Evolutionary conservation across 805 yeast species (phyloP), one percentile per base, ranked within the genome.

Genomic region (Kazachstania taianensis): DNA sequence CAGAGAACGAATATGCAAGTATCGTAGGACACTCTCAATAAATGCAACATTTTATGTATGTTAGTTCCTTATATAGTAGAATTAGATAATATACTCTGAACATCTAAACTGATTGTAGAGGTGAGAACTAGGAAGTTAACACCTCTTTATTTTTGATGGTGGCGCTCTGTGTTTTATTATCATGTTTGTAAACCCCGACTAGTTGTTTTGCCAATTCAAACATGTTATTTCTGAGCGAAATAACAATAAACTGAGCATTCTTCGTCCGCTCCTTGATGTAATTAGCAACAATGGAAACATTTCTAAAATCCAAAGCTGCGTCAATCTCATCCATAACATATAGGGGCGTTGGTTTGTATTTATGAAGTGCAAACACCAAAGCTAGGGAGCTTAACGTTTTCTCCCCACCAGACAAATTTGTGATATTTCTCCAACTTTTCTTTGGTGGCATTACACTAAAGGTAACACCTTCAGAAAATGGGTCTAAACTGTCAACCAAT

Each of bases 371-470:
- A 68, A 92, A 92, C 3, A 92, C 98, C 47, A 92, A 66, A 0
- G 98, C 97, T 50, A 92, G 67, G 0, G 97, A 89, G 49, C 94
- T 81, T 43, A 92, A 69, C 0, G 99, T 92, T 61, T 92, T 92
- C 51, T 92, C 99, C 44, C 99, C 99, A 46, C 99, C 99, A 2
- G 96, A 86, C 38, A 92, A 63, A 51, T 92, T 92, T 14, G 94
- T 76, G 36, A 92, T 92, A 50, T 92, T 92, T 53, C 82, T 81
- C 99, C 99, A 92, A 26, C 94, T 79, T 58, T 92, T 92, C 63
- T 86, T 89, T 0, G 99, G 99, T 2, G 99, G 99, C 98, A 92
- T 92, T 5, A 92, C 98, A 58, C 95, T 82, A 59, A 92, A 92
- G 28, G 87, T 64, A 26, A 92, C 87, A 22, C 99, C 99, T 61